Percentiles rank a stretch among this genome's conserved stretches.
Evolutionary conservation across 176 grass and related monocot genomes (phyloP).

Genomic region (Ampelocalamus luodianensis): DNA sequence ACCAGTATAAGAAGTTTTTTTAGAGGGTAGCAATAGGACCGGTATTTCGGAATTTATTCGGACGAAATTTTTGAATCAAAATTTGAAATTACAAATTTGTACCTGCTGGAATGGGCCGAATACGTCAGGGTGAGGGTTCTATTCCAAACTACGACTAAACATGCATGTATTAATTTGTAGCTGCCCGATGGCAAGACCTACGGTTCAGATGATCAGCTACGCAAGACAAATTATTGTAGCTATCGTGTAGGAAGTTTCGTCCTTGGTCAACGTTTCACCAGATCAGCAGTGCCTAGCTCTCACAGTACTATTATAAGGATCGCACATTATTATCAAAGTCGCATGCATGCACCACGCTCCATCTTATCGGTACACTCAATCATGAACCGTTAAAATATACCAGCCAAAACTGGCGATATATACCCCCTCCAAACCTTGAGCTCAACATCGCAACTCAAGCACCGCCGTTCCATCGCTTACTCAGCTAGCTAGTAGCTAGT

Average conservation of each 20-base stretch:
- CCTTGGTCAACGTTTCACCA: not conserved
- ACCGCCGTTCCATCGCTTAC: not conserved
- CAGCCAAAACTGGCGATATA: slow-evolving; percentile 18
- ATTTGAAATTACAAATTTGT: too few relatives aligned
- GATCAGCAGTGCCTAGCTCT: not conserved
- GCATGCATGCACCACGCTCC: slow-evolving; percentile 4
- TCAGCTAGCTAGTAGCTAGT: not conserved
- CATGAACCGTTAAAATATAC: slow-evolving; percentile 19
- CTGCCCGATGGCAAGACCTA: not conserved
- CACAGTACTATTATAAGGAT: not conserved
- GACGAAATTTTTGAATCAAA: too few relatives aligned
- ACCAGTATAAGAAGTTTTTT: too few relatives aligned
- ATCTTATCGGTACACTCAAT: not conserved
- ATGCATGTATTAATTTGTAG: too few relatives aligned
- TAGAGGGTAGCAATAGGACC: too few relatives aligned
- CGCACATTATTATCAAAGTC: not conserved
- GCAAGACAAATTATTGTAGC: too few relatives aligned
- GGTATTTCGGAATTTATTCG: too few relatives aligned
- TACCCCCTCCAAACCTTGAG: slow-evolving; percentile 7
- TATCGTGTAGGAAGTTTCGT: not conserved
- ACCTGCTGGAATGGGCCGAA: too few relatives aligned
- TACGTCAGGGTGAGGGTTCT: not conserved
- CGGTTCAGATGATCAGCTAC: not conserved
- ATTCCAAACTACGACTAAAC: not conserved
- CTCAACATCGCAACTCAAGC: not conserved